phyloP scores from a whole-genome alignment of 2,329 filamentous ascomycete genomes.

The Penicillium sp. region DNA sequence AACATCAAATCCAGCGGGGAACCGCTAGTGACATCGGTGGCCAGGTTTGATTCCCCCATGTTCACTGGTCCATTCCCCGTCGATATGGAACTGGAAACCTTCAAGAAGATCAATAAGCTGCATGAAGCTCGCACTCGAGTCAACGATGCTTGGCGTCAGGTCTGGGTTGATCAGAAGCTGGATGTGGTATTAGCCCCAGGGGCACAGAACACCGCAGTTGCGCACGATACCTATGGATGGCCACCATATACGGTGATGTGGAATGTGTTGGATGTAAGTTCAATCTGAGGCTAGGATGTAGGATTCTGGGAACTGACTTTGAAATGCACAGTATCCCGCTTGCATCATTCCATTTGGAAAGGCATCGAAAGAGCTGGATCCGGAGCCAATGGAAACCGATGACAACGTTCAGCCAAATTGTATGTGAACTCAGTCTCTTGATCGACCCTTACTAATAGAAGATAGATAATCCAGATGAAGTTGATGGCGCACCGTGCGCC shows the following conservation, averaged over 20 bases:
- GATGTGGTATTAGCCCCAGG: conserved; percentile 54
- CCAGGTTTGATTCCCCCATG: conserved; percentile 19
- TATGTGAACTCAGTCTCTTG: conserved; percentile 9
- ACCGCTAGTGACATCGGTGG: conserved; percentile 45
- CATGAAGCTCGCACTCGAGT: conserved; percentile 39
- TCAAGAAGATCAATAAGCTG: conserved; percentile 46
- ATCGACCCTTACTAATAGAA: neutral
- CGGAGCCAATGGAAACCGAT: conserved; percentile 27
- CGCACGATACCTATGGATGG: conserved; percentile 48
- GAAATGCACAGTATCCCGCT: conserved; percentile 46
- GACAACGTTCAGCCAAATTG: conserved; percentile 29
- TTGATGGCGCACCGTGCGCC: conserved; percentile 48
- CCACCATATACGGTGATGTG: conserved; percentile 50
- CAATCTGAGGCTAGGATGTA: neutral
- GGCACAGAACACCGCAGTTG: conserved; percentile 52
- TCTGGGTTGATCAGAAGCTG: conserved; percentile 45
- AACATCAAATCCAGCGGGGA: conserved; percentile 44
- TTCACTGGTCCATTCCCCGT: conserved; percentile 33
- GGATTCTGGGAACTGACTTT: neutral
- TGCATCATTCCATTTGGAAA: conserved; percentile 50
- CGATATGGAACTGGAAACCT: conserved; percentile 20
- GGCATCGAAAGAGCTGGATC: conserved; percentile 45
- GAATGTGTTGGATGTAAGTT: conserved; percentile 55
- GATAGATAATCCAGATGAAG: conserved; percentile 42
- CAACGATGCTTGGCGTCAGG: conserved; percentile 42